Base-by-base conservation (phyloP, 2,329 filamentous ascomycete species). In the Pseudogymnoascus sp. region DNA sequence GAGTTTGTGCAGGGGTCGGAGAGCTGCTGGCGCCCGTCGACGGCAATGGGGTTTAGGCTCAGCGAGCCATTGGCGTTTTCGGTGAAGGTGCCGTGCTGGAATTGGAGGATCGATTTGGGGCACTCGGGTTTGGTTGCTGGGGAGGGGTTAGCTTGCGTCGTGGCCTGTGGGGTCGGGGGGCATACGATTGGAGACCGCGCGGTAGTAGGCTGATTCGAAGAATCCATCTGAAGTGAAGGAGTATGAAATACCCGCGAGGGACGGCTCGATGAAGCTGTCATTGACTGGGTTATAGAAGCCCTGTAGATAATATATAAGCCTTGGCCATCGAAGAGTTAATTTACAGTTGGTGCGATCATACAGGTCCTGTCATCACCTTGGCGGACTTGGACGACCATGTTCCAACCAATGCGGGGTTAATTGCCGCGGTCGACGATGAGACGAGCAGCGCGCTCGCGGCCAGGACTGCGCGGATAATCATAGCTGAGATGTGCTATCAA, bases 341-440 rank as follows among this genome's bases (percentile, higher is more conserved):
- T 67, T 63, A 62, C 63, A 77, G 9, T 31, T 33, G 46, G 46
- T 56, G 46, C 5, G n/a, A 19, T n/a, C 78, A 64, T 83, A 89
- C 88, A 62, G 87, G 83, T 50, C 88, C 88, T 7, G 88, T 90
- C 50, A 89, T 71, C 42, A 88, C 88, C 65, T 84, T 83, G 71
- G 82, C 84, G 26, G 86, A 87, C 74, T 90, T 91, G 53, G 85
- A 88, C 15, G 83, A 82, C 88, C 88, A 91, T 64, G 88, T 90
- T 64, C 88, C 88, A n/a, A 85, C 80, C 33, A 90, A 75, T 61
- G 81, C 76, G 33, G 78, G 72, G 66, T 81, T 77, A 38, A 73
- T 69, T 71, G 74, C 75, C 33, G 79, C 75, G 60, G 75, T 74
- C 59, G 75, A 71, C 64, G 74, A 65, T 10, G 67, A 62, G 10